Percentiles rank a stretch among this genome's conserved stretches.
Evolutionary conservation across 1,139 yeast species (phyloP).

Genomic region (Suhomyces taliae): DNA sequence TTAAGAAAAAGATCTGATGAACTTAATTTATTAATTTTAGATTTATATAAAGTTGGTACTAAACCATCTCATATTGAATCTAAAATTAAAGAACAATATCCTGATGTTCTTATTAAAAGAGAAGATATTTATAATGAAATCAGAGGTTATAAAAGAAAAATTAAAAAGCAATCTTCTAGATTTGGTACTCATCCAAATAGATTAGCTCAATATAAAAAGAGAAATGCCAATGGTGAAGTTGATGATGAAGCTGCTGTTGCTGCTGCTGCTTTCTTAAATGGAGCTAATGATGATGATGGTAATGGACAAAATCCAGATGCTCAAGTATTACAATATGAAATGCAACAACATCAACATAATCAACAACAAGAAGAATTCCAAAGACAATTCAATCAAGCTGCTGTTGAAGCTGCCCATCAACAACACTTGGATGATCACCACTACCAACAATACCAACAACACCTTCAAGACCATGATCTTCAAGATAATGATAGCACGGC

Average conservation of each 20-base stretch:
- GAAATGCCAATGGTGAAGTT: slow-evolving; percentile 32
- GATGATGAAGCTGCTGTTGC: slow-evolving; percentile 32
- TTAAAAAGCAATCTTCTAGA: slow-evolving; percentile 39
- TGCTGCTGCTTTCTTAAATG: slow-evolving; percentile 19
- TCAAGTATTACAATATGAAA: slow-evolving; percentile 24
- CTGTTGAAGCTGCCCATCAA: slow-evolving; percentile 34
- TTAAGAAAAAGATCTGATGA: slow-evolving; percentile 55
- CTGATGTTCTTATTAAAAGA: slow-evolving; percentile 55
- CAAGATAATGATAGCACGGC: slow-evolving; percentile 30
- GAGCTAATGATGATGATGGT: slow-evolving; percentile 12
- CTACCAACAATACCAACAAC: slow-evolving; percentile 36
- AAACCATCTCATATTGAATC: slow-evolving; percentile 59
- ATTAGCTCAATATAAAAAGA: slow-evolving; percentile 19
- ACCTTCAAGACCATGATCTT: slow-evolving; percentile 27
- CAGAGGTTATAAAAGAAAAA: slow-evolving; percentile 56
- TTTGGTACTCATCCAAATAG: slow-evolving; percentile 12
- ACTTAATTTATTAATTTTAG: slow-evolving; percentile 52
- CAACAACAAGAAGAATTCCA: slow-evolving; percentile 41
- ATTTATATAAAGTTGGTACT: slow-evolving; percentile 55
- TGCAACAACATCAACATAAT: slow-evolving; percentile 24
- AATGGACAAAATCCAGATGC: slow-evolving; percentile 14
- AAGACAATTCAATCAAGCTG: slow-evolving; percentile 40
- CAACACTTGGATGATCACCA: slow-evolving; percentile 30
- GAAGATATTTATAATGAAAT: slow-evolving; percentile 61
- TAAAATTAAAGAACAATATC: slow-evolving; percentile 53